Base-by-base conservation (phyloP, 1,139 yeast species). In the Schizosaccharomyces versatilis region DNA sequence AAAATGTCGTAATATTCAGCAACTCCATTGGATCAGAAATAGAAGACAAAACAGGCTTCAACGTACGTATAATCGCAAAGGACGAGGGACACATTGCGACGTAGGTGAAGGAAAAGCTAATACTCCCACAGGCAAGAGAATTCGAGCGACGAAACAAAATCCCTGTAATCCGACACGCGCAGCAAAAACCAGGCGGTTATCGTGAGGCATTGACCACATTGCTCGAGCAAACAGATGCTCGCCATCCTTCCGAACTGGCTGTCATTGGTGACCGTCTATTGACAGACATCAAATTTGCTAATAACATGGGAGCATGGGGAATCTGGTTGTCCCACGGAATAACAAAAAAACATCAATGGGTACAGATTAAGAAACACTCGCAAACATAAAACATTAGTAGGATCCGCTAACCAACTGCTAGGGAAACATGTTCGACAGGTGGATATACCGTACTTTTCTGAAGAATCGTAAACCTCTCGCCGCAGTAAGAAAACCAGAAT, bases 221-320 rank as follows among this genome's bases (percentile, higher is more conserved):
- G 6, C 36, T 6, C 2, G 12, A 14, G 12, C 12, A 7, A 15
- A 17, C 48, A 7, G 32, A 42, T 7, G 24, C 19, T 12, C 24
- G 24, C 6, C 8, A 19, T 19, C 32, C 48, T 12, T 14, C 24
- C 7, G 32, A 42, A 19, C 9, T 42, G 12, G n/a, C 19, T 60
- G 90, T 90, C 97, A 78, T 90, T 59, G 99, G 99, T 36, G 99
- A 90, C 67, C 75, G 98, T 59, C 73, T 90, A 58, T 88, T 93
- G 66, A 90, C 99, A 1, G 99, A 90, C 63, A 90, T 93, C 79
- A 77, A 76, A 63, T 90, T 90, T 67, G 98, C 98, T 47, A 40
- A 40, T 40, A 14, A 17, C 8, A 40, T 40, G 42, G 42, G 42
- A 14, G 42, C 42, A 40, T 40, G 42, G 42, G 17, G 42, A 14